Evolutionary conservation across 352 stramenopile genomes (phyloP).

Genomic region (Plasmopara muralis): DNA sequence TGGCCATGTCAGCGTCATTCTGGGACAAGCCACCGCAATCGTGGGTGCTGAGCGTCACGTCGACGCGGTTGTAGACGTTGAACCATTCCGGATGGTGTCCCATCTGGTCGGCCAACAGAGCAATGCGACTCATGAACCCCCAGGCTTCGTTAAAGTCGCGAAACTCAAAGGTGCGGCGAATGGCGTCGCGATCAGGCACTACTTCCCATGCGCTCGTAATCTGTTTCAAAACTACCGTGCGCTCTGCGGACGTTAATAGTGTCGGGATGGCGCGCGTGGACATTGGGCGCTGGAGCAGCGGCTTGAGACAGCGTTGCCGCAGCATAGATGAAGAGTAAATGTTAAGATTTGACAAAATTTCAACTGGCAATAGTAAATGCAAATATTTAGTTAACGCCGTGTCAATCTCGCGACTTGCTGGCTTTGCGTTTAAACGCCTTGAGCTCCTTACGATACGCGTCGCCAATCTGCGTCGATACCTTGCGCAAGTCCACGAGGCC

Average conservation of each 20-base stretch:
- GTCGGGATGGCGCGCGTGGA: constrained; percentile 33
- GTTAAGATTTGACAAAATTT: not conserved
- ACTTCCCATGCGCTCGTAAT: constrained; percentile 45
- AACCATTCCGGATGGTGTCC: constrained; percentile 99
- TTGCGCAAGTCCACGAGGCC: constrained; percentile 69
- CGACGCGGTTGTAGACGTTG: constrained; percentile 97
- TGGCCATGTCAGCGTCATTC: constrained; percentile 77
- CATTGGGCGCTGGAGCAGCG: constrained; percentile 11
- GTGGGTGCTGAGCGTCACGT: constrained; percentile 96
- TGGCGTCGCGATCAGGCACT: constrained; percentile 66
- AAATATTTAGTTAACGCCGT: not conserved
- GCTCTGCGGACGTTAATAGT: constrained; percentile 42
- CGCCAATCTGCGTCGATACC: constrained; percentile 58
- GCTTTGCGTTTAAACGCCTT: constrained; percentile 77
- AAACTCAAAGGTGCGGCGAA: constrained; percentile 80
- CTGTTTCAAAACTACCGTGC: constrained; percentile 29
- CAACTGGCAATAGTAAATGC: not conserved
- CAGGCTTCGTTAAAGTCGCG: constrained; percentile 78
- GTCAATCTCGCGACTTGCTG: constrained; percentile 50
- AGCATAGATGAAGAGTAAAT: not conserved
- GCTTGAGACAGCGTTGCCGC: constrained; percentile 5
- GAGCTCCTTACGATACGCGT: constrained; percentile 78
- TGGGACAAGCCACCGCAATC: constrained; percentile 90
- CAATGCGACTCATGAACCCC: constrained; percentile 71
- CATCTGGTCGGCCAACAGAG: constrained; percentile 80